These are phyloP conservation scores for Lactarius psammicola DNA, from an alignment of 768 basidiomycete species.

Conservation along the genomic window DNA sequence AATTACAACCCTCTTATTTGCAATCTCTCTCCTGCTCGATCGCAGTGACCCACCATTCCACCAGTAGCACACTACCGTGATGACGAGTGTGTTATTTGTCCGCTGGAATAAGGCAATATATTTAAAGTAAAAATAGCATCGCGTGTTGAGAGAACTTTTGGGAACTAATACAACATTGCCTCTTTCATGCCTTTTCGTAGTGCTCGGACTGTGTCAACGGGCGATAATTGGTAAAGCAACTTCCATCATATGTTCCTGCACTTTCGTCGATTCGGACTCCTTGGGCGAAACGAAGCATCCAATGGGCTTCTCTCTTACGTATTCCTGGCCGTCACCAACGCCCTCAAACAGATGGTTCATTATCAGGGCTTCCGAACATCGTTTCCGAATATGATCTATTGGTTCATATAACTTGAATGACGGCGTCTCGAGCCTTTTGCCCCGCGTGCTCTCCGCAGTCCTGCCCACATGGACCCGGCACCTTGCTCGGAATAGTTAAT, in stretches of 20 bases:
- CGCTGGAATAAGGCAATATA: too few relatives aligned
- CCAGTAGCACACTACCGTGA: too few relatives aligned
- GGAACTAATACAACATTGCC: not conserved
- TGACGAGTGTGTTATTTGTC: too few relatives aligned
- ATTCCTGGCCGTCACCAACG: not conserved
- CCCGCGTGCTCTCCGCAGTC: not conserved
- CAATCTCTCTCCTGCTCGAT: not conserved
- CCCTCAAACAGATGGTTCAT: not conserved
- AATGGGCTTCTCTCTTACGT: not conserved
- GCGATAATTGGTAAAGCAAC: too few relatives aligned
- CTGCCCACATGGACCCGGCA: not conserved
- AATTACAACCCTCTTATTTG: not conserved
- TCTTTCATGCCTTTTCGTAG: not conserved
- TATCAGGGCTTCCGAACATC: not conserved
- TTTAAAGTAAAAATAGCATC: too few relatives aligned
- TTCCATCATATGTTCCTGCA: not conserved
- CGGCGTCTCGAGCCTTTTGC: not conserved
- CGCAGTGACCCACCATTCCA: not conserved
- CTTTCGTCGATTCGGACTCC: not conserved
- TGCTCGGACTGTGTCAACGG: not conserved
- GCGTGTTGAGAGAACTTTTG: not conserved
- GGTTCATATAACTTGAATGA: not conserved
- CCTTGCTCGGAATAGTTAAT: not conserved
- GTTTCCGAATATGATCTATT: not conserved
- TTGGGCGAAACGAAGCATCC: not conserved